Percentiles rank a stretch among this genome's conserved stretches.
Evolutionary conservation across 139 green algal species (phyloP).

Genomic region (Volvox africanus): DNA sequence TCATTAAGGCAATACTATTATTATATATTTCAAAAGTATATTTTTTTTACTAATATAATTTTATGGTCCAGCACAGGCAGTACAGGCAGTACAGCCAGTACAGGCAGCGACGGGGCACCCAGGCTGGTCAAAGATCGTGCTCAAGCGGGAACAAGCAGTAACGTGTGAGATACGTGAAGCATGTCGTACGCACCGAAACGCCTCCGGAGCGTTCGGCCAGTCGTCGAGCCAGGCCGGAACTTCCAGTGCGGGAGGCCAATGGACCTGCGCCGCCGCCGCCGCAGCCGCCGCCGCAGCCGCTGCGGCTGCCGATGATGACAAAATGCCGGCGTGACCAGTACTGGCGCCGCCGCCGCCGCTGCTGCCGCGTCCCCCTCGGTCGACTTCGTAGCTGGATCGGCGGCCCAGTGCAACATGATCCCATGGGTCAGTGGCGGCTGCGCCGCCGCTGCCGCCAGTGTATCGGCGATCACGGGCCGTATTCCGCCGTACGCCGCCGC

Average conservation of each 20-base stretch:
- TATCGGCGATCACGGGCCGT: neutral
- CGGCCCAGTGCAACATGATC: neutral
- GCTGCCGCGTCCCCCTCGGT: neutral
- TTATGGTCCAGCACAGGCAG: no score
- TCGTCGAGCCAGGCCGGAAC: conserved; percentile 64
- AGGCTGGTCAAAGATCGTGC: no score
- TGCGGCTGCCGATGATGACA: no score
- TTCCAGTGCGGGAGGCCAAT: conserved; percentile 65
- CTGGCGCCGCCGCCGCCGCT: conserved; percentile 7
- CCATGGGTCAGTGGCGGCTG: neutral
- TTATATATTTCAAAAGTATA: no score
- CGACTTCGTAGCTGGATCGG: neutral
- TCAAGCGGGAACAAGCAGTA: no score
- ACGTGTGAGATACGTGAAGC: no score
- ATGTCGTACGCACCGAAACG: conserved; percentile 52
- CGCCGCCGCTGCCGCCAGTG: neutral
- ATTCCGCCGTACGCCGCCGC: neutral
- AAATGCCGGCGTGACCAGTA: neutral
- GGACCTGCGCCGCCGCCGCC: conserved; percentile 41
- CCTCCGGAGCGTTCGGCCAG: conserved; percentile 48
- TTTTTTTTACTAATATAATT: no score
- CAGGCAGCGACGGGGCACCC: no score
- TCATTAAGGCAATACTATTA: no score
- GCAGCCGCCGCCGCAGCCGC: conserved; percentile 2
- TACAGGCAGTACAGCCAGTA: no score